Evolutionary conservation across 345 rosid species (phyloP), one percentile per base, ranked within the genome.

Genomic region (Streptanthus diversifolius): DNA sequence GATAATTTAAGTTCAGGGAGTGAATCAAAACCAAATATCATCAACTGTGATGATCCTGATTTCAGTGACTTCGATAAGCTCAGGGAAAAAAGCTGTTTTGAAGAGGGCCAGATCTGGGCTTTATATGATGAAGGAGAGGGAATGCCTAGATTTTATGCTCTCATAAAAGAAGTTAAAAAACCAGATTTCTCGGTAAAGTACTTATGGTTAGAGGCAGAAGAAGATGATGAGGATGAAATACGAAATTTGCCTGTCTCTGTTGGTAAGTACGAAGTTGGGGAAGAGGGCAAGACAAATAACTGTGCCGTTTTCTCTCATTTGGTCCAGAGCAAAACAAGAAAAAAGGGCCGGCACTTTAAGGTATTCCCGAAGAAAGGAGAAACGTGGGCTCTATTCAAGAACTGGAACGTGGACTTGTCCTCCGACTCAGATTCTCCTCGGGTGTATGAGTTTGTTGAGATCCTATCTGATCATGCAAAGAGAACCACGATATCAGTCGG

Each of bases 141-240:
- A 63, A 83, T 93, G 98, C 98, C 98, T 15, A 88, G 98, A 57
- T 93, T 76, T 72, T 89, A 93, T 83, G 98, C 91, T 32, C 51
- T 71, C 70, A 70, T 91, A 49, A 83, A 47, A 76, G 85, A 84
- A 70, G 95, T 89, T 15, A 57, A 41, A 55, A 72, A 77, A 32
- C 84, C 82, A 5, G 77, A 66, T 12, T 91, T 88, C 74, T 84
- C 68, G 86, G 39, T 89, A 22, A 79, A 35, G 69, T 81, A 89
- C 39, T 73, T 73, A 63, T 93, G 98, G 98, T 83, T 93, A 22
- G 95, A 89, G 81, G 78, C 72, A 14, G 78, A 57, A 59, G 65
- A n/a, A n/a, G n/a, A n/a, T n/a, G n/a, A n/a, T n/a, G n/a, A n/a
- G n/a, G n/a, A n/a, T n/a, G 49, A 79, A 75, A 68, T 56, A 44